These are phyloP conservation scores for Xylaria sp. DNA, from an alignment of 2,329 filamentous ascomycete genomes.

Conservation along the genomic window DNA sequence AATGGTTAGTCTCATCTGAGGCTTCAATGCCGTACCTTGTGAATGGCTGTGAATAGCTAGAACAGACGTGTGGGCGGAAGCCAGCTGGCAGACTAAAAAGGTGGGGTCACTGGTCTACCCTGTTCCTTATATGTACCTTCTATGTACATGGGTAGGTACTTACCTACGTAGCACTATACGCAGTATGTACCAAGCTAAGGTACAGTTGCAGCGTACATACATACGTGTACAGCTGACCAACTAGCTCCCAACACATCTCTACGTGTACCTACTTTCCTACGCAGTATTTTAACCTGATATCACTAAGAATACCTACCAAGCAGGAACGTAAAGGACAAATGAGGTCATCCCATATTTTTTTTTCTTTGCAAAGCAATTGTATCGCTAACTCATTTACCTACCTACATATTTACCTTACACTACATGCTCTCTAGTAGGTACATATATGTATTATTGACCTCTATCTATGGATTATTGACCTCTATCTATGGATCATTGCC, in stretches of 20 bases:
- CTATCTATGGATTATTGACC: no score
- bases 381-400: not conserved
- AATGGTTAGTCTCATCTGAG: conserved; percentile 3
- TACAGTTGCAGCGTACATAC: not conserved
- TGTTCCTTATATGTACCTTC: no score
- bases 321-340: conserved; percentile 17
- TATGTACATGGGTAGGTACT: no score
- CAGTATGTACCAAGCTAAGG: no score
- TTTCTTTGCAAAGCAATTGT: not conserved
- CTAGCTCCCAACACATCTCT: not conserved
- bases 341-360: conserved; percentile 40
- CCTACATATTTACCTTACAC: not conserved
- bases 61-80: not conserved
- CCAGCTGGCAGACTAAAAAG: conserved; percentile 12
- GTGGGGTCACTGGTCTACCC: not conserved
- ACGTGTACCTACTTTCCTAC: no score
- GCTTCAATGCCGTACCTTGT: not conserved
- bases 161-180: no score
- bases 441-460: no score
- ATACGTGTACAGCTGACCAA: no score
- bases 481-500: no score
- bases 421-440: no score
- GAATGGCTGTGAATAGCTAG: not conserved
- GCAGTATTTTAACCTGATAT: no score
- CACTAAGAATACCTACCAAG: no score